Conservation (phyloP, 805 yeast species). For the Ogataea pignaliae region DNA sequence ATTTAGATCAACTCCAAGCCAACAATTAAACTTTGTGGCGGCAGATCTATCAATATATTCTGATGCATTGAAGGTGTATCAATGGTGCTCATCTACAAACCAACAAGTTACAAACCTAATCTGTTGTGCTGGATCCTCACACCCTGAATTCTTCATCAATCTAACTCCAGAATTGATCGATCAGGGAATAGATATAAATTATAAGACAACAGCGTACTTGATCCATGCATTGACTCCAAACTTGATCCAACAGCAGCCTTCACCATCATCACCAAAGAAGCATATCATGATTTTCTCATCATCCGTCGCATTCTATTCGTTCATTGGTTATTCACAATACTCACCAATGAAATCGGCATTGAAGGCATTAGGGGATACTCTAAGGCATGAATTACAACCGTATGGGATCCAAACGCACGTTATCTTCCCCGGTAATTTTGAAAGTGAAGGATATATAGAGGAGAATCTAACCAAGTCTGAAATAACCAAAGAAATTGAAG, state of each 20-base stretch:
- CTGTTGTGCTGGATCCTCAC: constrained; percentile 85
- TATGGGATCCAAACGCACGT: constrained; percentile 67
- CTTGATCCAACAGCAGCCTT: constrained; percentile 18
- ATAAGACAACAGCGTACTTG: constrained; percentile 65
- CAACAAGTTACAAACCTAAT: constrained; percentile 64
- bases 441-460: constrained; percentile 77
- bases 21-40: constrained; percentile 39
- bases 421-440: constrained; percentile 85
- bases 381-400: constrained; percentile 77
- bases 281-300: constrained; percentile 68
- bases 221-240: constrained; percentile 59
- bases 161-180: constrained; percentile 53
- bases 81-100: constrained; percentile 19
- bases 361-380: constrained; percentile 64
- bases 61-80: constrained; percentile 36
- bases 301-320: constrained; percentile 76
- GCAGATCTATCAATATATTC: constrained; percentile 69
- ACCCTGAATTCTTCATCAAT: constrained; percentile 75
- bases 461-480: constrained; percentile 85
- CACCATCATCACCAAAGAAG: constrained; percentile 26
- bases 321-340: constrained; percentile 88
- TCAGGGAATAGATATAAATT: constrained; percentile 63
- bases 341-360: constrained; percentile 87
- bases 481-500: constrained; percentile 80
- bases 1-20: constrained; percentile 26